Evolutionary conservation across 805 yeast genomes (phyloP), one percentile per base, ranked within the genome.

Genomic region (Scheffersomyces lignosus): DNA sequence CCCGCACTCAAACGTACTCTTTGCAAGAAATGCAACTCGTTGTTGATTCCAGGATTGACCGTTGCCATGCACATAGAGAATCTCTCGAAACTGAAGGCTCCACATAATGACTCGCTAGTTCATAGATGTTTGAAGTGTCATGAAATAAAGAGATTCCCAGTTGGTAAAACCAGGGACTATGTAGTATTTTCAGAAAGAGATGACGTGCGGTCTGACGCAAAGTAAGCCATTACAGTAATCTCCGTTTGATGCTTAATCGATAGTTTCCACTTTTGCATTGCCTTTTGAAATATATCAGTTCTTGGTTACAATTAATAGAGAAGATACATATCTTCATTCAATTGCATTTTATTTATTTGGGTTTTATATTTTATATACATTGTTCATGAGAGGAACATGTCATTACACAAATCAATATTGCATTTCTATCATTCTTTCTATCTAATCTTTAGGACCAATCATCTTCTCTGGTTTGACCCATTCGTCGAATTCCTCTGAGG

Each of bases 1-100:
- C 89, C 90, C 0, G 59, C 62, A 24, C 45, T 87, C 8, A 88
- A 88, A 57, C 67, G 95, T 46, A 68, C 74, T 0, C 52, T 81
- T 12, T 88, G 96, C 59, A 87, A 86, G 48, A 62, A 61, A 25
- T 88, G 96, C 57, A 60, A 73, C 30, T 56, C 78, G 6, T 41
- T 74, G 7, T 61, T 75, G 42, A 49, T 77, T 1, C 78, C 83
- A 0, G 83, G 81, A 0, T 34, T 65, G 13, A 69, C 72, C 14
- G 50, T 73, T 33, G 31, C 54, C 1, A 46, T 68, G 2, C 54
- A 63, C 15, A 37, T 81, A 1, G 66, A 59, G 23, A 78, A 81
- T 49, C 34, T 34, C 12, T 73, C 78, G 14, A 68, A 62, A 31
- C 26, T 35, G 0, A 32, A 57, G 20, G 23, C 47, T 1, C 47